Evolutionary conservation across 106 monocot species (phyloP).

Genomic region (Platanthera guangdongensis): DNA sequence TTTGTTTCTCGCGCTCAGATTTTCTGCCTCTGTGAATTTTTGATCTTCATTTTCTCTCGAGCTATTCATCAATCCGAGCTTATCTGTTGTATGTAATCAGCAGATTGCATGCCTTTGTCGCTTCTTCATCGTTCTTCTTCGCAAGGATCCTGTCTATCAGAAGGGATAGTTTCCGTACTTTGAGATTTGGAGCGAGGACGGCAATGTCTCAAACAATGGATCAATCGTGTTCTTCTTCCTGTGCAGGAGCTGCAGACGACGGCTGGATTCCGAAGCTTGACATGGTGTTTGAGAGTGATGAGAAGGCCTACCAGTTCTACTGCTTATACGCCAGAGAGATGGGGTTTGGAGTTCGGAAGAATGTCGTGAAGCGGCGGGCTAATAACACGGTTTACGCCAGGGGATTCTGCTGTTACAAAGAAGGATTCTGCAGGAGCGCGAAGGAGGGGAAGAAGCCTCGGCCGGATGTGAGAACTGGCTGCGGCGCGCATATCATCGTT

Average conservation of each 20-base stretch:
- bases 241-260: background rate
- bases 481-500: conserved; percentile 21
- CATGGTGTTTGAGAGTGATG: conserved; percentile 34
- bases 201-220: background rate
- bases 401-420: conserved; percentile 28
- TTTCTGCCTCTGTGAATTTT: background rate
- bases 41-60: background rate
- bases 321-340: conserved; percentile 23
- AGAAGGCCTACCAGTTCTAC: conserved; percentile 34
- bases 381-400: conserved; percentile 23
- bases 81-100: background rate
- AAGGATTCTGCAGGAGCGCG: conserved; percentile 20
- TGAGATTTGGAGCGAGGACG: background rate
- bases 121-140: background rate
- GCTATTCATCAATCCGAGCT: background rate
- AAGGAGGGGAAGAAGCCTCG: conserved; percentile 26
- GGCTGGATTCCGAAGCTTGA: conserved; percentile 23
- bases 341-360: conserved; percentile 31
- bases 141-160: background rate
- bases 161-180: background rate
- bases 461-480: conserved; percentile 22
- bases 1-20: background rate
- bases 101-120: background rate
- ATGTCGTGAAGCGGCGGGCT: conserved; percentile 27
- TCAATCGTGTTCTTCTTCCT: background rate